Evolutionary conservation across 2,329 filamentous ascomycete species (phyloP), one percentile per base, ranked within the genome.

Genomic region (Colletotrichum destructivum): DNA sequence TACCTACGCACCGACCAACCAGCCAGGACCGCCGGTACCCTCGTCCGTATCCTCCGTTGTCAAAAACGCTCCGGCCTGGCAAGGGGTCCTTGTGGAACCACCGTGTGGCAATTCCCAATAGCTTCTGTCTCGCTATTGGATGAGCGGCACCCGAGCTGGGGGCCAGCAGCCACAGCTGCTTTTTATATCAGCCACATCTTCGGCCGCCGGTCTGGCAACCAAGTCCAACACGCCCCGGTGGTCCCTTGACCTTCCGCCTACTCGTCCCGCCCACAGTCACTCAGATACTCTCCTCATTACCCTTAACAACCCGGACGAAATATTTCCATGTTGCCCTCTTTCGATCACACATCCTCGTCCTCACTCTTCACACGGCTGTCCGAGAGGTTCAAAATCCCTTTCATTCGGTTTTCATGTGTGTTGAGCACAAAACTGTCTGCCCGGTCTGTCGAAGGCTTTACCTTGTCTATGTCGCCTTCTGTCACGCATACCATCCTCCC

Each of bases 401-500:
- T 65, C 56, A 68, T 65, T 60, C 66, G 71, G 63, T 64, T 83
- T 89, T 88, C 85, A 90, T 90, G 88, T 90, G 88, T 84, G 85
- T 81, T 79, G 87, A 88, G 86, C 81, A 89, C 81, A 85, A 82
- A 76, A 85, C 86, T 77, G 81, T 84, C 79, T 90, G 88, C 84
- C 86, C 85, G 83, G 88, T 87, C 77, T 90, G 88, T 84, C 84
- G 88, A 83, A 89, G 88, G 81, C 82, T 84, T 75, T 89, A 90
- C 79, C 83, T 90, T 76, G 79, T 89, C 77, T 90, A 86, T 82
- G 85, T 90, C 81, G 83, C 85, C 75, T 89, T 90, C 76, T 90
- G 88, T 77, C 81, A 81, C 74, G 77, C 83, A 60, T 88, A 85
- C 74, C 86, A 85, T 75, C 87, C 86, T 49, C 87, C 87, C 38